Base-by-base conservation (phyloP, 345 rosid genomes). In the Boechera divaricarpa region DNA sequence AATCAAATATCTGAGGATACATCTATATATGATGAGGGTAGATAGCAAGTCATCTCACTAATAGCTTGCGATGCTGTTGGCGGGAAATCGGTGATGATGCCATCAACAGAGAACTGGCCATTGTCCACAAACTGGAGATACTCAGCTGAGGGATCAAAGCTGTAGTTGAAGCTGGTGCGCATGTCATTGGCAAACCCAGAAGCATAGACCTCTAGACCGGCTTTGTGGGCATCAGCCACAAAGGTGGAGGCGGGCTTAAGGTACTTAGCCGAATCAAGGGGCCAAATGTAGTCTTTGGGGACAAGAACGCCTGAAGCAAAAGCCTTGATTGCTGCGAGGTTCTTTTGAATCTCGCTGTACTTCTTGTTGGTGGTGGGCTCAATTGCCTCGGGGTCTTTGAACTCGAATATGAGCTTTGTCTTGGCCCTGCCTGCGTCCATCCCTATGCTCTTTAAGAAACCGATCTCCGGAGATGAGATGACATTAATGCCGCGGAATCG, bases 401-500 rank as follows among this genome's bases (percentile, higher is more conserved):
- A 66, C 73, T 62, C 82, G 39, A 95, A 83, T 59, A 90, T 59
- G 54, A 89, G 92, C 78, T 82, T 89, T 87, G 55, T 9, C 72
- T 44, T 84, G 32, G 73, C 83, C 63, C 26, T 84, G 31, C 83
- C 80, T 55, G 87, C 83, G 39, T 80, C 84, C 45, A 72, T 73
- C 9, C 72, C 79, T 21, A 91, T 72, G 64, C 79, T 79, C 86
- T 85, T 91, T 83, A 95, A 79, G 82, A 95, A 90, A 52, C 87
- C 91, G 5, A 92, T 85, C 74, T 95, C 99, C 1, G 98, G 92
- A 69, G 91, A 89, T 18, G 98, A 91, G 24, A 92, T 54, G 83
- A 76, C 79, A 31, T 36, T 68, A 26, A 54, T 54, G n/a, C 62
- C 73, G 7, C 59, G 52, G 66, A 80, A 74, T 56, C 69, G 0